A percentile compares a stretch with the other conserved stretches of the same genome.
phyloP scores from a whole-genome alignment of 2,329 filamentous ascomycete species.

The Penicillium sumatraense region DNA sequence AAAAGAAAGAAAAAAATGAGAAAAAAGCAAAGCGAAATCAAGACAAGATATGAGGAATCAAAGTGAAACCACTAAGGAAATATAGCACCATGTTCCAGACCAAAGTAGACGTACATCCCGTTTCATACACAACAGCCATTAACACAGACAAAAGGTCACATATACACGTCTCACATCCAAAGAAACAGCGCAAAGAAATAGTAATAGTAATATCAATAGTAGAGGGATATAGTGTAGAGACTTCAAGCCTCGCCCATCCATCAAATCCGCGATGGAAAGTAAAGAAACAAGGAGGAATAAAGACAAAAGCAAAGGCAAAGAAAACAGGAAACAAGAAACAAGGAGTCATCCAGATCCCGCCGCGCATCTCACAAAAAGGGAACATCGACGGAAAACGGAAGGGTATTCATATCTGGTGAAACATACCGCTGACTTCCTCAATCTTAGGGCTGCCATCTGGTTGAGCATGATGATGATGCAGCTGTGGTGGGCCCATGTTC shows the following conservation, averaged over 20 bases:
- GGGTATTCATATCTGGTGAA: slow-evolving; percentile 83
- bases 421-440: slow-evolving; percentile 95
- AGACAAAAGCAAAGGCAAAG: neutral
- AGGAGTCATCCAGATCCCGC: slow-evolving; percentile 13
- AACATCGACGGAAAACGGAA: slow-evolving; percentile 18
- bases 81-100: slow-evolving; percentile 6
- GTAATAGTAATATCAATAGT: neutral
- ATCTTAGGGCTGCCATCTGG: slow-evolving; percentile 63
- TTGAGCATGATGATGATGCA: slow-evolving; percentile 78
- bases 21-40: slow-evolving; percentile 6
- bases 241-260: neutral
- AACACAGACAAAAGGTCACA: slow-evolving; percentile 14
- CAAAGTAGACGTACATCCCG: slow-evolving; percentile 39
- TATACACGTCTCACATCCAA: slow-evolving; percentile 19
- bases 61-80: neutral
- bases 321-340: slow-evolving; percentile 9
- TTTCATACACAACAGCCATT: slow-evolving; percentile 19
- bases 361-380: slow-evolving; percentile 18
- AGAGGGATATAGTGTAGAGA: neutral
- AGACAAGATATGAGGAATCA: neutral
- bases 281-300: slow-evolving; percentile 6
- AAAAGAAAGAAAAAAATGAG: neutral
- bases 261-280: slow-evolving; percentile 7
- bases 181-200: neutral
- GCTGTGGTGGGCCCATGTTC: slow-evolving; percentile 68